Percentiles rank a stretch among this genome's conserved stretches.
phyloP scores from a whole-genome alignment of 345 rosid genomes.

The Sisymbrium irio region DNA sequence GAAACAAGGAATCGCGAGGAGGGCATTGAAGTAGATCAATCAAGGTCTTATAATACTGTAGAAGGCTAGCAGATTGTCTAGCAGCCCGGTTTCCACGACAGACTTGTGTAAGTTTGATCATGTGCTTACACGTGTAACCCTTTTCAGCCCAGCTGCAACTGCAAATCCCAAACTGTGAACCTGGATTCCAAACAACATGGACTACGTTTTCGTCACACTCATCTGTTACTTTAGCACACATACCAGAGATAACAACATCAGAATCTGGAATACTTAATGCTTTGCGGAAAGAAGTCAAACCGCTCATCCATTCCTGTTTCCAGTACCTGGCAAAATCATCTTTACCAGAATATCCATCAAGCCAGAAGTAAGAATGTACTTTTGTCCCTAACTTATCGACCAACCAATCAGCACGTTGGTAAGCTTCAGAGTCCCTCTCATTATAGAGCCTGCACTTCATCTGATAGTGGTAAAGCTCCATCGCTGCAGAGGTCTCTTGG shows the following conservation, averaged over 20 bases:
- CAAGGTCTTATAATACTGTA: conserved; percentile 64
- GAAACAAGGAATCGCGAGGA: conserved; percentile 66
- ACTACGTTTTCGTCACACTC: conserved; percentile 47
- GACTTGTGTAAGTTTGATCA: conserved; percentile 55
- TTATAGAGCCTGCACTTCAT: conserved; percentile 74
- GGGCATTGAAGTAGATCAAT: conserved; percentile 55
- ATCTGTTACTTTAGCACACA: conserved; percentile 57
- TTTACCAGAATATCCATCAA: conserved; percentile 82
- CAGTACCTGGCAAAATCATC: conserved; percentile 73
- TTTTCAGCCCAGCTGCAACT: conserved; percentile 76
- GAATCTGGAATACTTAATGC: conserved; percentile 70
- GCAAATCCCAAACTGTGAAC: conserved; percentile 76
- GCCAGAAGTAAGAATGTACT: conserved; percentile 96
- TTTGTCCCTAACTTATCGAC: conserved; percentile 87
- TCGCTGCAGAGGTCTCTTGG: too few species aligned
- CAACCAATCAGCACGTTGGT: conserved; percentile 91
- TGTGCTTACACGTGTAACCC: conserved; percentile 85
- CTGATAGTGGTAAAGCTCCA: too few species aligned
- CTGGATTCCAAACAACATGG: conserved; percentile 74
- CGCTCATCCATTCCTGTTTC: conserved; percentile 88
- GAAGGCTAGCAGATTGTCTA: conserved; percentile 53
- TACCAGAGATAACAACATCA: conserved; percentile 55
- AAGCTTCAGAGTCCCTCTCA: conserved; percentile 60
- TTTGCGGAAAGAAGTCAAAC: conserved; percentile 80
- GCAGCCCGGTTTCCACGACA: conserved; percentile 34